phyloP scores from a whole-genome alignment of 1,284 basidiomycete genomes.

The Cutaneotrichosporon spelunceum region DNA sequence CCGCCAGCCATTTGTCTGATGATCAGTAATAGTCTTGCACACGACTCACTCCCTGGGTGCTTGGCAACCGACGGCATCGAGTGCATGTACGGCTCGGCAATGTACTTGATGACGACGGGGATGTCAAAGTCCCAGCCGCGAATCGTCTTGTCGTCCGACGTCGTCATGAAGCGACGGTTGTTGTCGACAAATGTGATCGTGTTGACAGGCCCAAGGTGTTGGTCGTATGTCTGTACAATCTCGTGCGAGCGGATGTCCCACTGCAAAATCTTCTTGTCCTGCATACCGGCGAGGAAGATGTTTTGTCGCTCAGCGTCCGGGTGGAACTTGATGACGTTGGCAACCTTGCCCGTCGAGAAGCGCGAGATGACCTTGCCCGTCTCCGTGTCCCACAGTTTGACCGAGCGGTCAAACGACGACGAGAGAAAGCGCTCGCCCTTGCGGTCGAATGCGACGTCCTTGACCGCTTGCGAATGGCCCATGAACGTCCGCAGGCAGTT shows the following conservation, averaged over 20 bases:
- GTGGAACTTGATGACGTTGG: slow-evolving; percentile 91
- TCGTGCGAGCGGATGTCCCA: slow-evolving; percentile 91
- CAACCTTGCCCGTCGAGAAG: slow-evolving; percentile 94
- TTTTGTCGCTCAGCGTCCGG: slow-evolving; percentile 95
- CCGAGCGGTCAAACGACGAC: slow-evolving; percentile 89
- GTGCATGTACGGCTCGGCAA: slow-evolving; percentile 99
- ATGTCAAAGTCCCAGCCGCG: slow-evolving; percentile 99
- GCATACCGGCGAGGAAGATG: slow-evolving; percentile 97
- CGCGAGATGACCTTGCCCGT: slow-evolving; percentile 90
- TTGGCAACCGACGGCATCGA: slow-evolving; percentile 97
- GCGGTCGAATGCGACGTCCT: slow-evolving; percentile 92
- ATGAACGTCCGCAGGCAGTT: slow-evolving; percentile 96
- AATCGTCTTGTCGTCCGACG: slow-evolving; percentile 98
- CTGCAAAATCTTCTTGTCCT: slow-evolving; percentile 97
- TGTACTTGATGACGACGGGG: slow-evolving; percentile 98
- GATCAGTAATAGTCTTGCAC: slow-evolving; percentile 7
- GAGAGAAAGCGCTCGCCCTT: slow-evolving; percentile 87
- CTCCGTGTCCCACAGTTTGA: slow-evolving; percentile 99
- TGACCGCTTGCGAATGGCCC: slow-evolving; percentile 93
- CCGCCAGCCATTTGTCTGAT: slow-evolving; percentile 90
- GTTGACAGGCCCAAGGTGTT: slow-evolving; percentile 96
- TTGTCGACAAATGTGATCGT: slow-evolving; percentile 97
- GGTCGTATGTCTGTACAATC: slow-evolving; percentile 97
- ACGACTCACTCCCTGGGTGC: slow-evolving; percentile 80
- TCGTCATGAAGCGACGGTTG: slow-evolving; percentile 93